Base-by-base conservation (phyloP, 1,139 yeast species). In the Protomyces inouyei region DNA sequence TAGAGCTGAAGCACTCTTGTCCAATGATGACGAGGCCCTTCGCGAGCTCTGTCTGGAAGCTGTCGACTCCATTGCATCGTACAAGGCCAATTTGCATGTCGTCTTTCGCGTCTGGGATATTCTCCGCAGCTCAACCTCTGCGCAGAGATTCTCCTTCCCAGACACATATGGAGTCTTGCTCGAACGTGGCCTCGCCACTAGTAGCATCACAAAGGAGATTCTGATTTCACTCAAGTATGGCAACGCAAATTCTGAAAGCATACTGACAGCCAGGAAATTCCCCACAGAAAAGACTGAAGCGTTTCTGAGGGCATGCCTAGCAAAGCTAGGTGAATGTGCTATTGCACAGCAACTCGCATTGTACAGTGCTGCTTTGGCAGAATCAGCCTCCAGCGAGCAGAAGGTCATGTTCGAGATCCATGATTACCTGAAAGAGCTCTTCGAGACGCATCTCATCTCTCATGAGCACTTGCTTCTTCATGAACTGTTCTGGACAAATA, bases 401-500 rank as follows among this genome's bases (percentile, higher is more conserved):
- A 25, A 35, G 55, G 32, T 45, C 55, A 28, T 14, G 14, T 5
- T 12, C 18, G 35, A 23, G 6, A 32, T 52, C 8, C 56, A 57
- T 36, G 43, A 37, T 5, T 43, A 38, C 18, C 40, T 52, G 48
- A 21, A 25, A 14, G 40, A 51, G 28, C 53, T 43, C 48, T 59
- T 59, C 52, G 48, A 43, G 8, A 32, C 32, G 21, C 40, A 32
- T 32, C 57, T 59, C 21, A 18, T 52, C 32, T 38, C 52, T 21
- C 63, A 59, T 51, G 63, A 59, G n/a, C 57, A 59, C 63, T 35
- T 59, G 32, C n/a, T 51, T 12, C 12, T 59, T 38, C 63, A 59
- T 35, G 63, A 59, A 40, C 63, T 59, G 35, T 59, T 52, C 37
- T 59, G 63, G 63, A 38, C 21, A 35, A 23, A 43, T 18, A 8